A percentile compares a stretch with the other conserved stretches of the same genome.
These are phyloP conservation scores for Colletotrichum noveboracense DNA, from an alignment of 2,329 filamentous ascomycete genomes.

Conservation along the genomic window DNA sequence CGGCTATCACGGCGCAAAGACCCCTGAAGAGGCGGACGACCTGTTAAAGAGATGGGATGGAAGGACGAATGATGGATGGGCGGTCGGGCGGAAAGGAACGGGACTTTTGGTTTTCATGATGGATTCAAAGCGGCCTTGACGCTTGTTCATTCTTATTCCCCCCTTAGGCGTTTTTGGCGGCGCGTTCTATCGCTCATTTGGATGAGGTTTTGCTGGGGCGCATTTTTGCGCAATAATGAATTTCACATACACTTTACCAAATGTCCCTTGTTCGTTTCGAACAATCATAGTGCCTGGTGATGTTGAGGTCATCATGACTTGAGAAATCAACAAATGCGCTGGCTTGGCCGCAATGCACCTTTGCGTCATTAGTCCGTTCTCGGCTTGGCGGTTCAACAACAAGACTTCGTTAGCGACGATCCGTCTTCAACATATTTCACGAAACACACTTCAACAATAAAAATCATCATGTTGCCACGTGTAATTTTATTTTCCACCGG, in stretches of 20 bases:
- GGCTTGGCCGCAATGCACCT: neutral
- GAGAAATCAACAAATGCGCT: neutral
- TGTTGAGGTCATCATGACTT: neutral
- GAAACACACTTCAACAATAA: neutral
- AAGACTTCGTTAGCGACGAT: neutral
- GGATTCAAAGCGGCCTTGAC: neutral
- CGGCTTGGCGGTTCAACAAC: neutral
- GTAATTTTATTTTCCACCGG: neutral
- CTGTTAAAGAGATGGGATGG: neutral
- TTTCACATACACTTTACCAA: neutral
- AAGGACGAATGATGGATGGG: neutral
- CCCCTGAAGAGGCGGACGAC: neutral
- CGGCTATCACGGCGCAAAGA: neutral
- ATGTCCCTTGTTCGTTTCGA: neutral
- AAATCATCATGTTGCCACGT: neutral
- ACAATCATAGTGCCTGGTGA: neutral
- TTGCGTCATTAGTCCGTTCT: neutral
- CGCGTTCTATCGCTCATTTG: neutral
- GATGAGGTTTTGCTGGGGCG: neutral
- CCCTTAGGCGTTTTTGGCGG: slow-evolving; percentile 8
- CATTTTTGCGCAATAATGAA: neutral
- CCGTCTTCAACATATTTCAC: neutral
- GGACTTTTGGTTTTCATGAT: neutral
- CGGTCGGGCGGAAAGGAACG: neutral
- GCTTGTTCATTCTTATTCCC: neutral